Evolutionary conservation across 768 basidiomycete species (phyloP).

Genomic region (Leccinum variicolor): DNA sequence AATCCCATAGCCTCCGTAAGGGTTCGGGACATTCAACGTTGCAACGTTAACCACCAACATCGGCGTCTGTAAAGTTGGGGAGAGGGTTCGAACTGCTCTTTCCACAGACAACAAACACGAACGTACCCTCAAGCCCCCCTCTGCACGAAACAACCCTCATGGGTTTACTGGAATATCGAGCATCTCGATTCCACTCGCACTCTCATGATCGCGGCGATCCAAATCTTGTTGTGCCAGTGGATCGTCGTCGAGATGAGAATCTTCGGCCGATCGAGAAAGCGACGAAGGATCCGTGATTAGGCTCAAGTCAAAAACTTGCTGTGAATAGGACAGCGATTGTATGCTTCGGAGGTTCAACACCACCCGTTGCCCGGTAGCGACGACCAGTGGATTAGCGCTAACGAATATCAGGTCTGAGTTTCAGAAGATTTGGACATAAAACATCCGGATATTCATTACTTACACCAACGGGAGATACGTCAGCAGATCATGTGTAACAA

Average conservation of each 20-base stretch:
- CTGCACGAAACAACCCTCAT: background rate
- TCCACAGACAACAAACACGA: background rate
- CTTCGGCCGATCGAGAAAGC: background rate
- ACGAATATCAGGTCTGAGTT: background rate
- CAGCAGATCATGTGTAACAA: background rate
- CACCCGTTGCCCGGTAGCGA: slow-evolving; percentile 11
- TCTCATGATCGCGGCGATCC: too few species aligned
- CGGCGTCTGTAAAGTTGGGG: background rate
- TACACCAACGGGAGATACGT: background rate
- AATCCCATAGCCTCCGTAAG: too few species aligned
- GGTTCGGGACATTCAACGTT: too few species aligned
- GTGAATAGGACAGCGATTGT: background rate
- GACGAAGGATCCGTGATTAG: background rate
- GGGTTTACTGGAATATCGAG: background rate
- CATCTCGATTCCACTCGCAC: background rate
- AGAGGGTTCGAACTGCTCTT: background rate
- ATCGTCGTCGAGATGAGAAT: background rate
- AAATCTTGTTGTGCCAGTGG: background rate
- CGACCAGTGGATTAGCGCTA: slow-evolving; percentile 7
- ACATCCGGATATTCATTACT: background rate
- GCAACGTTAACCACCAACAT: too few species aligned
- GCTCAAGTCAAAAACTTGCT: background rate
- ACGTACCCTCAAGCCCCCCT: background rate
- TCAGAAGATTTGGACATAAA: background rate
- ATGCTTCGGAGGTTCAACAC: slow-evolving; percentile 14